Percentiles rank a stretch among this genome's conserved stretches.
phyloP scores from a whole-genome alignment of 208 protist genomes.

The Porcisia hertigi region DNA sequence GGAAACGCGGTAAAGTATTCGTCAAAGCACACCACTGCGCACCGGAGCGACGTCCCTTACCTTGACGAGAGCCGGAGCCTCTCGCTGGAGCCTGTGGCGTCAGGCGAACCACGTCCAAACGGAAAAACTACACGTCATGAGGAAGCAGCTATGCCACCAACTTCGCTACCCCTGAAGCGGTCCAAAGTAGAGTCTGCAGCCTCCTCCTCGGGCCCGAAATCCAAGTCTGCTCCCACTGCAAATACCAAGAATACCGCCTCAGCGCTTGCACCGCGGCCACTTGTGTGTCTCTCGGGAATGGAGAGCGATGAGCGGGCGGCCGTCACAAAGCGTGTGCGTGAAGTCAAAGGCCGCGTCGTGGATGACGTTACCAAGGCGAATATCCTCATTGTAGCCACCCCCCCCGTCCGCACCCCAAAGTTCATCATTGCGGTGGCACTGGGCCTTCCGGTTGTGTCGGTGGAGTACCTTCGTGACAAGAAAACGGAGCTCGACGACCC shows the following conservation, averaged over 20 bases:
- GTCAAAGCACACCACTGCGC: neutral
- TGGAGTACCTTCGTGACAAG: conserved; percentile 40
- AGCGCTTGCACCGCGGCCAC: conserved; percentile 6
- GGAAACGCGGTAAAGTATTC: neutral
- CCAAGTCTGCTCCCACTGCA: neutral
- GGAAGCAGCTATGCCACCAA: neutral
- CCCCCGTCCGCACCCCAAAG: conserved; percentile 79
- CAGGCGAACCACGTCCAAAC: neutral
- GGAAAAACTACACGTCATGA: neutral
- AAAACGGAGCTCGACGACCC: conserved; percentile 19
- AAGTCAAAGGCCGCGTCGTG: conserved; percentile 39
- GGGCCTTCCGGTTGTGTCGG: conserved; percentile 74
- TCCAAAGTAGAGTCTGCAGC: conserved; percentile 10
- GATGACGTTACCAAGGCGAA: conserved; percentile 61
- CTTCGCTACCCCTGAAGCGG: conserved; percentile 8
- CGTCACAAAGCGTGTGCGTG: conserved; percentile 43
- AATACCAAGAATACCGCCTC: neutral
- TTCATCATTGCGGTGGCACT: conserved; percentile 80
- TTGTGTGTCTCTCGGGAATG: conserved; percentile 77
- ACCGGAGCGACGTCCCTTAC: conserved; percentile 17
- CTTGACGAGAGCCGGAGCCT: conserved; percentile 12
- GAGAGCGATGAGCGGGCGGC: conserved; percentile 37
- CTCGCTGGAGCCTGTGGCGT: neutral
- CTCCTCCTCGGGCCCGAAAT: too few relatives aligned
- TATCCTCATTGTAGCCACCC: conserved; percentile 62